Conservation (phyloP, 768 basidiomycete genomes). For the Cystobasidium ongulense region DNA sequence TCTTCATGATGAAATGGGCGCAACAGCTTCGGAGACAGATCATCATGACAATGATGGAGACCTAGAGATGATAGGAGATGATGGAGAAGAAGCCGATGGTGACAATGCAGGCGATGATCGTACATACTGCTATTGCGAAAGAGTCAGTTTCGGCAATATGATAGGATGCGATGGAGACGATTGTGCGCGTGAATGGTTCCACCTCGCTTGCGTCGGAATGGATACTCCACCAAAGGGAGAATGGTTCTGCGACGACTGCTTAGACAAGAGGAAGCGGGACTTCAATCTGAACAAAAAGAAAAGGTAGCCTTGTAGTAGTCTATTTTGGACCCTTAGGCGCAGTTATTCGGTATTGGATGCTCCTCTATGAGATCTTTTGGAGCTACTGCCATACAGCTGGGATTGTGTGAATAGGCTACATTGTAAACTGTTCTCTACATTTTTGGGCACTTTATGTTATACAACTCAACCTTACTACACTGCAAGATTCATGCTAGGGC, state of each 20-base stretch:
- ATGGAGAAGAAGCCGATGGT: conserved; percentile 48
- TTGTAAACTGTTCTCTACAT: too few relatives aligned
- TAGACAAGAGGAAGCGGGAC: not conserved
- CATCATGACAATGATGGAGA: conserved; percentile 49
- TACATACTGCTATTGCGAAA: conserved; percentile 76
- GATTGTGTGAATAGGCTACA: too few relatives aligned
- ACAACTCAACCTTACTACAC: too few relatives aligned
- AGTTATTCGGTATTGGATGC: too few relatives aligned
- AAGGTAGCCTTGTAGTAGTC: not conserved
- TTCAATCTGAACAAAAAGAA: conserved; percentile 3
- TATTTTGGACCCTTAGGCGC: not conserved
- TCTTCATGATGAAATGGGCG: conserved; percentile 33
- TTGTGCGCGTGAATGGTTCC: conserved; percentile 37
- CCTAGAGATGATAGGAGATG: conserved; percentile 43
- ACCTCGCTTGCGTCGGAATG: conserved; percentile 39
- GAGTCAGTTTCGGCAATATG: conserved; percentile 62
- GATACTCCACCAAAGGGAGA: conserved; percentile 37
- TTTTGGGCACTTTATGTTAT: too few relatives aligned
- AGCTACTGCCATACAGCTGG: too few relatives aligned
- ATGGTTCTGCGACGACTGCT: conserved; percentile 44
- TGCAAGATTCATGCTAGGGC: too few relatives aligned
- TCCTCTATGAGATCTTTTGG: too few relatives aligned
- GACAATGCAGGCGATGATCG: conserved; percentile 53
- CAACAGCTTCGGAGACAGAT: conserved; percentile 43
- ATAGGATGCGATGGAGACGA: conserved; percentile 33